Base-by-base conservation (phyloP, 805 yeast species). In the Metschnikowia borealis region DNA sequence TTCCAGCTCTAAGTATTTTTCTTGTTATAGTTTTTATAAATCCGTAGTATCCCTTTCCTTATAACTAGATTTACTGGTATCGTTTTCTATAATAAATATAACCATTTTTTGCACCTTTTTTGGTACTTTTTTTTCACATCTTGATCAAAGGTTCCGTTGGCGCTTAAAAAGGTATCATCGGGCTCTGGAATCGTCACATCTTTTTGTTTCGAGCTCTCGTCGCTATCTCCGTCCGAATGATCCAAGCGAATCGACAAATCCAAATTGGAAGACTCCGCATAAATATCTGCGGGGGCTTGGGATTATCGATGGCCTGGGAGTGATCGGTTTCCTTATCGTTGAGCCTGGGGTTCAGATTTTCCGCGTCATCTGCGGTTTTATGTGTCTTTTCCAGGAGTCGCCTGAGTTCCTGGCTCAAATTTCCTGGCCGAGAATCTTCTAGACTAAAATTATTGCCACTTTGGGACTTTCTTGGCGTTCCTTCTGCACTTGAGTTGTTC, bases 91-190 rank as follows among this genome's bases (percentile, higher is more conserved):
- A 18, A 2, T 18, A 18, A 18, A 18, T 2, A 18, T 18, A 18
- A 11, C 26, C 18, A 39, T 10, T 33, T 37, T 44, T 23, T 26
- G n/a, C 17, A 39, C 4, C 4, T 6, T 7, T 14, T 15, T 15
- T 6, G 17, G 18, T 13, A 8, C 15, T 11, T 2, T 36, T 18
- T 36, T 15, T 20, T 38, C 15, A 26, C 13, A 14, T 37, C 39
- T 11, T 37, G 46, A 3, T 43, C 50, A 38, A 55, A 53, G 11
- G 56, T 47, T 4, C 50, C 48, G 47, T 54, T 55, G 38, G 59
- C 59, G 31, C 58, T 57, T 18, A 52, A 55, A 34, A 55, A 56
- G 11, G 56, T 50, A 18, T 55, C 61, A n/a, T 57, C 61, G 2
- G 47, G 47, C 14, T 54, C 59, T 2, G 59, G 54, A 11, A 23